Evolutionary conservation across 495 filamentous ascomycete species (phyloP), one percentile per base, ranked within the genome.

Genomic region (Lasiosphaeria miniovina): DNA sequence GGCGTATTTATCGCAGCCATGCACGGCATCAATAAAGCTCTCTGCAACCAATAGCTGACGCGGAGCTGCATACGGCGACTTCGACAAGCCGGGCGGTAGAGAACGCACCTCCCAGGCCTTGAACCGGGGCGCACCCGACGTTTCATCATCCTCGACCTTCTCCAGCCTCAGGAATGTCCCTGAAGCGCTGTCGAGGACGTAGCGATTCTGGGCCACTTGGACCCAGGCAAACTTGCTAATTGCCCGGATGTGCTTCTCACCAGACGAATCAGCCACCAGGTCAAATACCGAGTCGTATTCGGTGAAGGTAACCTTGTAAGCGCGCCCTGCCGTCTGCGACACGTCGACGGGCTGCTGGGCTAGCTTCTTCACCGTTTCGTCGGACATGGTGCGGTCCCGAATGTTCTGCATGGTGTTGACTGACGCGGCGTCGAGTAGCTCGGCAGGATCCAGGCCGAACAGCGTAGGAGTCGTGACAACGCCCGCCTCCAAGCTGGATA

Each of bases 251-350:
- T 95, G 86, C 35, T 75, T 78, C 58, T 97, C 91, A 40, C 81
- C 82, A 9, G 84, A 85, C 6, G 86, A 85, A 70, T 98, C 94
- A n/a, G 83, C 80, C 14, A 99, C 85, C 35, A 99, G 80, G 67
- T 96, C 93, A 64, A 87, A 86, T 24, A 99, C 83, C 1, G 86
- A 91, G 58, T 92, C 90, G 64, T 98, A 99, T 61, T 94, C 89
- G 14, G 88, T 93, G 62, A 96, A 96, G 1, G 80, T 83, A 32
- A 94, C 71, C 4, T 66, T 77, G 24, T 71, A 66, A 4, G 66
- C 71, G 4, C 62, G 54, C 10, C 52, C 66, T 6, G 49, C 50
- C 6, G 55, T 52, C 38, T 52, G 49, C 4, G 57, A 15, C n/a
- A 7, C 41, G 15, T 15, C 32, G 36, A 55, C 10, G 4, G 12